A percentile compares a stretch with the other conserved stretches of the same genome.
Conservation (phyloP, 2,329 filamentous ascomycete species). For the Aaosphaeria pasadenensis region DNA sequence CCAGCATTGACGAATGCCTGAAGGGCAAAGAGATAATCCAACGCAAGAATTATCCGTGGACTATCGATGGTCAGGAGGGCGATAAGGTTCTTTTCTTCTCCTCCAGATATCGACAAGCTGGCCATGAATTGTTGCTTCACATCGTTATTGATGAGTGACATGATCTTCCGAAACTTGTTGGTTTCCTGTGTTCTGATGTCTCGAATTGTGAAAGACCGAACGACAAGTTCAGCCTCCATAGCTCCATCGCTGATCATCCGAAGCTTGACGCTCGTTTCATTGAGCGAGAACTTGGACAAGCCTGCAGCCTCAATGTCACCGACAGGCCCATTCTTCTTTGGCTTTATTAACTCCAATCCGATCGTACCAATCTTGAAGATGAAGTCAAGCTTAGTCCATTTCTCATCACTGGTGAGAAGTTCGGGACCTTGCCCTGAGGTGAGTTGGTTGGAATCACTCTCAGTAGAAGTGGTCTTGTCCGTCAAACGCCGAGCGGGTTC, state of each 20-base stretch:
- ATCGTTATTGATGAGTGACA: conserved; percentile 92
- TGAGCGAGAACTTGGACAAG: conserved; percentile 88
- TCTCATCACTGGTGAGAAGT: conserved; percentile 63
- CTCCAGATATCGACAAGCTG: conserved; percentile 87
- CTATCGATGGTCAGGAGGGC: conserved; percentile 93
- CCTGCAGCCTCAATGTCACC: conserved; percentile 75
- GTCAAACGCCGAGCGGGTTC: conserved; percentile 48
- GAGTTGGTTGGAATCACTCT: conserved; percentile 48
- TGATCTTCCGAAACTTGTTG: conserved; percentile 97
- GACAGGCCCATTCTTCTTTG: conserved; percentile 72
- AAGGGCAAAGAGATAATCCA: conserved; percentile 92
- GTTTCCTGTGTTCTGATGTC: conserved; percentile 86
- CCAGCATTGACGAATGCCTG: conserved; percentile 78
- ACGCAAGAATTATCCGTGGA: conserved; percentile 86
- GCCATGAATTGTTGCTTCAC: conserved; percentile 97
- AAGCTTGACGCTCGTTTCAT: conserved; percentile 87
- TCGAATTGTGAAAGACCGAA: conserved; percentile 90
- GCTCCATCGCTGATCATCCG: conserved; percentile 90
- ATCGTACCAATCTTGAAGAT: conserved; percentile 86
- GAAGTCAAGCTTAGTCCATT: conserved; percentile 91
- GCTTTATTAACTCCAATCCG: conserved; percentile 81
- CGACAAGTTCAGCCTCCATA: conserved; percentile 86
- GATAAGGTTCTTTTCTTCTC: conserved; percentile 76
- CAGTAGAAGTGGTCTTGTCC: conserved; percentile 30
- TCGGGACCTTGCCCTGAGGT: conserved; percentile 58